Conservation (phyloP, 1,139 yeast species). For the Saccharomyces hybrid region DNA sequence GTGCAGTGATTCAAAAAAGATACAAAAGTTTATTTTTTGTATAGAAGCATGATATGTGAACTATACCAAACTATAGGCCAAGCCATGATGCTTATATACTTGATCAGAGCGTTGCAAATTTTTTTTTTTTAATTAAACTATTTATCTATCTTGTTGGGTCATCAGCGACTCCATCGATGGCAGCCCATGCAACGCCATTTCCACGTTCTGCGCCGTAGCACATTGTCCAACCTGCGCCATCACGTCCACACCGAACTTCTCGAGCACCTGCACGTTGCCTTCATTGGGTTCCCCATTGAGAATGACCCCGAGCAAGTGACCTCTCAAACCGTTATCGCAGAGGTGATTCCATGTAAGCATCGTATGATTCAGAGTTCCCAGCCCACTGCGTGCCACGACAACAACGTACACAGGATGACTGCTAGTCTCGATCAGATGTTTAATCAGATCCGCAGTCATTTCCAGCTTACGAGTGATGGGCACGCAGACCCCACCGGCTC, state of each 20-base stretch:
- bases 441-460: slow-evolving; percentile 28
- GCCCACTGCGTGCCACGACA: slow-evolving; percentile 30
- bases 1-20: background rate
- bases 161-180: slow-evolving; percentile 4
- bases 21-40: too few species aligned
- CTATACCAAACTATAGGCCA: background rate
- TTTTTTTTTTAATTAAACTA: background rate
- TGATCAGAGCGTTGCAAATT: background rate
- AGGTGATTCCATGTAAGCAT: slow-evolving; percentile 28
- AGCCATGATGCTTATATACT: background rate
- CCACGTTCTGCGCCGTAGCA: slow-evolving; percentile 1
- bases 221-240: slow-evolving; percentile 12
- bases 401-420: slow-evolving; percentile 19
- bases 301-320: slow-evolving; percentile 23
- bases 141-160: background rate
- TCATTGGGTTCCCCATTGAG: slow-evolving; percentile 26
- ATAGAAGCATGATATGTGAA: too few species aligned
- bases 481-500: slow-evolving; percentile 33
- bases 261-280: slow-evolving; percentile 24
- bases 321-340: slow-evolving; percentile 12
- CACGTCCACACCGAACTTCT: slow-evolving; percentile 13
- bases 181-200: slow-evolving; percentile 4
- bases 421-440: slow-evolving; percentile 11
- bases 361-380: slow-evolving; percentile 33
- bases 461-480: slow-evolving; percentile 25